phyloP scores from a whole-genome alignment of 352 stramenopile genomes.

The Sclerospora graminicola region DNA sequence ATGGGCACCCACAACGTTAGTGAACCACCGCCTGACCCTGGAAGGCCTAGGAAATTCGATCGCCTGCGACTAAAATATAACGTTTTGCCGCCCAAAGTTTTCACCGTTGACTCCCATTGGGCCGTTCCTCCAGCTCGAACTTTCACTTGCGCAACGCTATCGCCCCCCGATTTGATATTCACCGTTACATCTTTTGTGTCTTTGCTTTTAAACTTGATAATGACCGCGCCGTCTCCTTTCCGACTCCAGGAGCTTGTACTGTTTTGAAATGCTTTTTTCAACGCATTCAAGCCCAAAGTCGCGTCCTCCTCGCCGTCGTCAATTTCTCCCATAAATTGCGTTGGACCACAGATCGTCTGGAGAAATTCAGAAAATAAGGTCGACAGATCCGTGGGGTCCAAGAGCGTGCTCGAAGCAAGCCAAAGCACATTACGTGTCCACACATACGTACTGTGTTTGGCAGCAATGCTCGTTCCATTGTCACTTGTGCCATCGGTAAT shows the following conservation, averaged over 20 bases:
- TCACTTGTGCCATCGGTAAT: conserved; percentile 24
- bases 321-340: conserved; percentile 31
- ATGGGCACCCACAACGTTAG: conserved; percentile 40
- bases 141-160: conserved; percentile 15
- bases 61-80: conserved; percentile 53
- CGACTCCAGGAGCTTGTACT: conserved; percentile 22
- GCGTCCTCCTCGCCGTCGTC: conserved; percentile 25
- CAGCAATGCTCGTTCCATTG: conserved; percentile 22
- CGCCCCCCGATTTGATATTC: conserved; percentile 27
- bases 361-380: conserved; percentile 33
- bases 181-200: conserved; percentile 21
- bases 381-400: conserved; percentile 27
- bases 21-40: conserved; percentile 41
- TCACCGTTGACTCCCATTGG: conserved; percentile 18
- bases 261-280: conserved; percentile 28
- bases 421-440: conserved; percentile 16
- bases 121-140: conserved; percentile 19
- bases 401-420: no score
- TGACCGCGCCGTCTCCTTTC: conserved; percentile 4
- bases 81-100: conserved; percentile 32
- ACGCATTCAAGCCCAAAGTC: conserved; percentile 24
- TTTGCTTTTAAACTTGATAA: conserved; percentile 13
- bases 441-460: conserved; percentile 20
- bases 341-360: conserved; percentile 40
- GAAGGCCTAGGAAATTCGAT: conserved; percentile 30